A percentile compares a stretch with the other conserved stretches of the same genome.
Evolutionary conservation across 2,329 filamentous ascomycete species (phyloP).

Genomic region (Septoria petroselini): DNA sequence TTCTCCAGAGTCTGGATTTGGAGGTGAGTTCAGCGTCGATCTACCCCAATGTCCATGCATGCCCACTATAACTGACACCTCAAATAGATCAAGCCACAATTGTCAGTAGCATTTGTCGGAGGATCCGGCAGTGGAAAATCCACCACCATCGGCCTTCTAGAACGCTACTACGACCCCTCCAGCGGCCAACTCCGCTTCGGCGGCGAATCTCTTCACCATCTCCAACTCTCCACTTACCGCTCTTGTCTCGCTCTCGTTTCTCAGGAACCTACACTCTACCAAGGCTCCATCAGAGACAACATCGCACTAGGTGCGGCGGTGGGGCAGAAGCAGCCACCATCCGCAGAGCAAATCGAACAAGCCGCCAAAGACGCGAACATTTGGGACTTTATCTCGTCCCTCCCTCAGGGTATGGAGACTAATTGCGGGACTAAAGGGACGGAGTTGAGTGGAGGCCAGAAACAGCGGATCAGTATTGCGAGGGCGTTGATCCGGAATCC

Average conservation of each 20-base stretch:
- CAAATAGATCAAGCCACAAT: conserved; percentile 28
- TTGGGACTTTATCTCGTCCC: conserved; percentile 51
- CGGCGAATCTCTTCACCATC: conserved; percentile 53
- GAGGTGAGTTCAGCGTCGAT: conserved; percentile 26
- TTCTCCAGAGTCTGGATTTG: conserved; percentile 38
- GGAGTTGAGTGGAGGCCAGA: conserved; percentile 54
- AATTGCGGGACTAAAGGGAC: conserved; percentile 49
- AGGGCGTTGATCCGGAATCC: conserved; percentile 54
- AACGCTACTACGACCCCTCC: conserved; percentile 35
- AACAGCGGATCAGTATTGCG: conserved; percentile 55
- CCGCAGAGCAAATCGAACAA: conserved; percentile 46
- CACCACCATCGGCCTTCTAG: conserved; percentile 36
- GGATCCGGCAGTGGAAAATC: conserved; percentile 40
- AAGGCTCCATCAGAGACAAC: conserved; percentile 45
- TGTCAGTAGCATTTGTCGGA: conserved; percentile 48
- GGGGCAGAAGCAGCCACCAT: no score
- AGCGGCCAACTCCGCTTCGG: conserved; percentile 46
- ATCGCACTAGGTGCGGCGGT: conserved; percentile 35
- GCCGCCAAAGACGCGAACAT: conserved; percentile 53
- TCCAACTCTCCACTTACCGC: conserved; percentile 42
- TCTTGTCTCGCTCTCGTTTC: conserved; percentile 44
- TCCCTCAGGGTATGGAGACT: conserved; percentile 52
- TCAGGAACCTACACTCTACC: conserved; percentile 49
- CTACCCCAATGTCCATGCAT: no score
- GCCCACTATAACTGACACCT: background rate